Evolutionary conservation across 2,329 filamentous ascomycete species (phyloP).

Genomic region (Hypoxylon sp.): DNA sequence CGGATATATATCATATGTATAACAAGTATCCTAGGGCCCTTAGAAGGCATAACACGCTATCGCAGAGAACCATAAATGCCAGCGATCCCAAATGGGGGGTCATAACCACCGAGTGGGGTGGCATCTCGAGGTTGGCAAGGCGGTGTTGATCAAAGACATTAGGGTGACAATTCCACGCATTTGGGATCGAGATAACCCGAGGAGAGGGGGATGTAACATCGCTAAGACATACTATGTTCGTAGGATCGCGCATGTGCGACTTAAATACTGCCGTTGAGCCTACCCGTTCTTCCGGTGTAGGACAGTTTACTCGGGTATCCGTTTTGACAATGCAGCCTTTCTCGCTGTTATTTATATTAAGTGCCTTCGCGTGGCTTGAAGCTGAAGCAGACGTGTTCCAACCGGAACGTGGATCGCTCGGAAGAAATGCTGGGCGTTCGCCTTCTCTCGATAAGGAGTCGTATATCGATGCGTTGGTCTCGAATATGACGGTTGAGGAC

Average conservation of each 20-base stretch:
- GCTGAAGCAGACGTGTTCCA: not conserved
- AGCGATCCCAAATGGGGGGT: not conserved
- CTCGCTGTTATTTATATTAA: constrained; percentile 1
- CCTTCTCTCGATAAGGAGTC: constrained; percentile 39
- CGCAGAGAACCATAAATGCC: not conserved
- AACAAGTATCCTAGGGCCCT: not conserved
- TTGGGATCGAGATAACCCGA: constrained; percentile 23
- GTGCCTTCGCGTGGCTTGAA: constrained; percentile 10
- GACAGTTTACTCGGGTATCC: not conserved
- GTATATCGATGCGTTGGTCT: constrained; percentile 47
- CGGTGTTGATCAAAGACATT: constrained; percentile 9
- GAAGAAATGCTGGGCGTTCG: not conserved
- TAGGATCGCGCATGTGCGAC: not conserved
- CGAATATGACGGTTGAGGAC: constrained; percentile 53
- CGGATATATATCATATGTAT: not conserved
- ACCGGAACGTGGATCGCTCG: not conserved
- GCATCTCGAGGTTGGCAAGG: constrained; percentile 2
- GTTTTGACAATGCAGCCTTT: constrained; percentile 12
- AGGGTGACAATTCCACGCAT: constrained; percentile 17
- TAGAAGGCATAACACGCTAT: not conserved
- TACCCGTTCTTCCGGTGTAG: not conserved
- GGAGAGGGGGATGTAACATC: constrained; percentile 36
- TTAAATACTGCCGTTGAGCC: constrained; percentile 4
- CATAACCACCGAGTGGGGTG: not conserved
- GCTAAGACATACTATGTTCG: constrained; percentile 6